phyloP scores from a whole-genome alignment of 2,329 filamentous ascomycete genomes.

The Xylaria sp. region DNA sequence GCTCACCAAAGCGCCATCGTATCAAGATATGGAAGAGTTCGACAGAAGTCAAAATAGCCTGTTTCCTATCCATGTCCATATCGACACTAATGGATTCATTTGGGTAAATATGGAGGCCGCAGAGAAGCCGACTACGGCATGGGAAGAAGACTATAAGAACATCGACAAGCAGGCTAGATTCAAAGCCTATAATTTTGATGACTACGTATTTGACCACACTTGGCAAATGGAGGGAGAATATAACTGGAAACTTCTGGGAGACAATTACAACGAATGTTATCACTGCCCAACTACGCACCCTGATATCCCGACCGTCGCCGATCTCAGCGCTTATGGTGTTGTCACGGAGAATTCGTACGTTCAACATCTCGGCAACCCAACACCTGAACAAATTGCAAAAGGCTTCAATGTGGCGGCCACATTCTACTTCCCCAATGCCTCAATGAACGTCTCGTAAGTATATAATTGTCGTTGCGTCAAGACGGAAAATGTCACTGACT shows the following conservation, averaged over 20 bases:
- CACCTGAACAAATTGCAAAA: constrained; percentile 34
- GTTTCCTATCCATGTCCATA: constrained; percentile 63
- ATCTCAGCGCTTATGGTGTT: constrained; percentile 65
- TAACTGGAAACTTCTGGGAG: constrained; percentile 70
- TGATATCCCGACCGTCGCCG: constrained; percentile 65
- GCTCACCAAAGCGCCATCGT: constrained; percentile 69
- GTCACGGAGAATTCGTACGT: constrained; percentile 61
- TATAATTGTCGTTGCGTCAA: neutral
- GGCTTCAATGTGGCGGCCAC: constrained; percentile 39
- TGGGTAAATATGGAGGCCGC: constrained; percentile 66
- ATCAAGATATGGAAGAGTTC: constrained; percentile 65
- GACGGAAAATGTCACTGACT: constrained; percentile 52
- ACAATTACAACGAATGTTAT: constrained; percentile 75
- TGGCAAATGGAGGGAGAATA: constrained; percentile 67
- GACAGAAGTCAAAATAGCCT: constrained; percentile 66
- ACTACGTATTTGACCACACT: constrained; percentile 66
- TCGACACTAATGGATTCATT: constrained; percentile 65
- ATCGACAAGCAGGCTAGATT: constrained; percentile 36
- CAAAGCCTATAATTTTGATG: constrained; percentile 51
- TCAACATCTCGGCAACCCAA: constrained; percentile 52
- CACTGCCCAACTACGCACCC: constrained; percentile 70
- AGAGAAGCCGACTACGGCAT: constrained; percentile 58
- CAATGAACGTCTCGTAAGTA: constrained; percentile 40
- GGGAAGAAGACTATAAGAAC: constrained; percentile 57
- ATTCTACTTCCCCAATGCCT: constrained; percentile 39